Evolutionary conservation across 768 basidiomycete species (phyloP).

Genomic region (Termitomyces sp.): DNA sequence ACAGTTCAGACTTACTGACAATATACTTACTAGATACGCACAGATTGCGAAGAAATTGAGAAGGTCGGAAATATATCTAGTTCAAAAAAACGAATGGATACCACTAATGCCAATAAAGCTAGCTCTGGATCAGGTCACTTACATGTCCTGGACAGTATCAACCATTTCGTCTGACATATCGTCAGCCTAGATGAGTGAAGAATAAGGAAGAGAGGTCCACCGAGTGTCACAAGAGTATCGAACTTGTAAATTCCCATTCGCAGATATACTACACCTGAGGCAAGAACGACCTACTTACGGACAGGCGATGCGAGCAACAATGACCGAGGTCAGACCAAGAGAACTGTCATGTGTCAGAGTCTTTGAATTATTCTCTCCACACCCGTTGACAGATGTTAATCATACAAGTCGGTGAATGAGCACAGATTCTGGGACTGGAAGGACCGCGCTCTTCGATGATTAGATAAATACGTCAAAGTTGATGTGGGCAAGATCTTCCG

Average conservation of each 20-base stretch:
- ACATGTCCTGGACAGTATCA: constrained; percentile 7
- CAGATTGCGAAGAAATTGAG: constrained; percentile 28
- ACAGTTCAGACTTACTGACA: neutral
- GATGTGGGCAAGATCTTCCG: no score
- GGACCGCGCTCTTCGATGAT: no score
- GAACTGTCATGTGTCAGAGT: neutral
- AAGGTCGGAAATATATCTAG: constrained; percentile 19
- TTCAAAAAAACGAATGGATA: constrained; percentile 3
- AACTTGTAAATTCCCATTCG: neutral
- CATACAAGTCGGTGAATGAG: neutral
- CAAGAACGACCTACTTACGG: neutral
- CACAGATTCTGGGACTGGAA: no score
- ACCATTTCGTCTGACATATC: constrained; percentile 20
- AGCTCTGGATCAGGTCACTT: neutral
- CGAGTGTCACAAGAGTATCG: neutral
- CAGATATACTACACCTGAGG: neutral
- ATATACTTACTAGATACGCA: constrained; percentile 11
- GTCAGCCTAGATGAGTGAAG: no score
- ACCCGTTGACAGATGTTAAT: neutral
- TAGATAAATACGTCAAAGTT: no score
- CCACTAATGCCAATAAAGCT: constrained; percentile 13
- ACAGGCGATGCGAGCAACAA: neutral
- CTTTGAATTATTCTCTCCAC: neutral
- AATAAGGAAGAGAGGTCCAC: neutral
- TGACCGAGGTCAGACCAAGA: neutral